phyloP scores from a whole-genome alignment of 345 rosid genomes.

The Erodium maritimum region DNA sequence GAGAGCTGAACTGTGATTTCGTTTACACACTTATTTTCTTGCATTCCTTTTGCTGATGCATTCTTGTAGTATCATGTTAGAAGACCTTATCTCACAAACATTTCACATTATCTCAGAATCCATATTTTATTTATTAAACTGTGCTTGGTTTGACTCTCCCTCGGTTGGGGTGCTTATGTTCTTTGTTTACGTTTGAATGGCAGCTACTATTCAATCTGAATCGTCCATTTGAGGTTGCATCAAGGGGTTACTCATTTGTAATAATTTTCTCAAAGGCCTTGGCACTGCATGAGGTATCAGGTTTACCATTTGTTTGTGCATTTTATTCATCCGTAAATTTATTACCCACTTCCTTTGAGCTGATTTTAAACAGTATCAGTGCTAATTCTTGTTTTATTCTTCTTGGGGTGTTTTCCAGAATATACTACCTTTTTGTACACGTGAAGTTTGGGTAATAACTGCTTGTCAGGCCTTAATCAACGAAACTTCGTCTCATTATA shows the following conservation, averaged over 20 bases:
- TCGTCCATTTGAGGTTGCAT: slow-evolving; percentile 92
- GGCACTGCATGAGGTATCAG: slow-evolving; percentile 60
- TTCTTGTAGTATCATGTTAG: no score
- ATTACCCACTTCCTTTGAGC: neutral
- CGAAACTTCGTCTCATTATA: slow-evolving; percentile 61
- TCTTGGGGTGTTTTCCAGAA: slow-evolving; percentile 29
- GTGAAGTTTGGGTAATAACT: slow-evolving; percentile 92
- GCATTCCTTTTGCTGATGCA: no score
- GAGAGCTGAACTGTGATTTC: no score
- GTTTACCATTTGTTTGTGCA: slow-evolving; percentile 6
- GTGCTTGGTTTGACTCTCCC: neutral
- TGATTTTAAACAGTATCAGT: neutral
- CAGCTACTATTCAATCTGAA: slow-evolving; percentile 79
- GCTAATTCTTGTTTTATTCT: slow-evolving; percentile 3
- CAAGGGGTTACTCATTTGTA: slow-evolving; percentile 78
- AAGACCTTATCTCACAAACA: no score
- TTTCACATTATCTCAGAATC: neutral
- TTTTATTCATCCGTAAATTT: neutral
- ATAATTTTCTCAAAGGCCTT: slow-evolving; percentile 72
- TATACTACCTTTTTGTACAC: slow-evolving; percentile 61
- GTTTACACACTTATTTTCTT: no score
- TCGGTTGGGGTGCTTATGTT: neutral
- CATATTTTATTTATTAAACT: neutral
- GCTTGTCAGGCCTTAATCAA: slow-evolving; percentile 68
- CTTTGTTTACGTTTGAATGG: slow-evolving; percentile 11